These are phyloP conservation scores for Phtheirospermum japonicum DNA, from an alignment of 257 asterid genomes.

Conservation along the genomic window DNA sequence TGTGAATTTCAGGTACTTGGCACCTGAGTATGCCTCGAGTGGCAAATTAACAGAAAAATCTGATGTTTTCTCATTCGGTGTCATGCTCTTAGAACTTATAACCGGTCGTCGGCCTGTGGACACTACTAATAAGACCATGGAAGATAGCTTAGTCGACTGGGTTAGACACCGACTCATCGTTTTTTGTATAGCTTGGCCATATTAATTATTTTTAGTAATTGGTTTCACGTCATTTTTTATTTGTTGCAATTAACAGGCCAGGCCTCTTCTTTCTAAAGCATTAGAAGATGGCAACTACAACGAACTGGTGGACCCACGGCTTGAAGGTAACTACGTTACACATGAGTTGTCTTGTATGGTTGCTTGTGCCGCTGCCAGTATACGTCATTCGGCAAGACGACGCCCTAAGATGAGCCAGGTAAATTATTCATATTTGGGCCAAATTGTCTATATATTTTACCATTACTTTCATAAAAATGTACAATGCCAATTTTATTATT, in stretches of 20 bases:
- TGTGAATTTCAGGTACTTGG: slow-evolving; percentile 55
- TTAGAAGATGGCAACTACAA: slow-evolving; percentile 56
- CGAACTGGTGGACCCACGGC: slow-evolving; percentile 62
- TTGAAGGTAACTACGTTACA: slow-evolving; percentile 45
- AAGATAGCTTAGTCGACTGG: slow-evolving; percentile 94
- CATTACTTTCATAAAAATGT: no score
- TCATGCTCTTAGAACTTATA: slow-evolving; percentile 84
- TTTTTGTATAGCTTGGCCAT: no score
- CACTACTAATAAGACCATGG: slow-evolving; percentile 55
- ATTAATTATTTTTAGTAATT: no score
- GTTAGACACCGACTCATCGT: slow-evolving; percentile 32
- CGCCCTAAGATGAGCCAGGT: slow-evolving; percentile 98
- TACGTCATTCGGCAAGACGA: slow-evolving; percentile 85
- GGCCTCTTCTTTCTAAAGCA: slow-evolving; percentile 65
- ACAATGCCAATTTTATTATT: no score
- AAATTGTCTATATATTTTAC: no score
- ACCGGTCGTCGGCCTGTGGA: slow-evolving; percentile 85
- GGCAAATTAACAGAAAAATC: slow-evolving; percentile 86
- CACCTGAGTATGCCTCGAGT: slow-evolving; percentile 95
- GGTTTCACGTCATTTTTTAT: not conserved
- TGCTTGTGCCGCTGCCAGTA: slow-evolving; percentile 68
- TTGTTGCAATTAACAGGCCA: slow-evolving; percentile 44
- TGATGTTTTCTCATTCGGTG: slow-evolving; percentile 89
- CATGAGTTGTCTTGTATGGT: slow-evolving; percentile 63
- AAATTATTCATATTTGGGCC: not conserved